A percentile compares a stretch with the other conserved stretches of the same genome.
These are phyloP conservation scores for Pythium myriotylum DNA, from an alignment of 352 stramenopile species.

Conservation along the genomic window DNA sequence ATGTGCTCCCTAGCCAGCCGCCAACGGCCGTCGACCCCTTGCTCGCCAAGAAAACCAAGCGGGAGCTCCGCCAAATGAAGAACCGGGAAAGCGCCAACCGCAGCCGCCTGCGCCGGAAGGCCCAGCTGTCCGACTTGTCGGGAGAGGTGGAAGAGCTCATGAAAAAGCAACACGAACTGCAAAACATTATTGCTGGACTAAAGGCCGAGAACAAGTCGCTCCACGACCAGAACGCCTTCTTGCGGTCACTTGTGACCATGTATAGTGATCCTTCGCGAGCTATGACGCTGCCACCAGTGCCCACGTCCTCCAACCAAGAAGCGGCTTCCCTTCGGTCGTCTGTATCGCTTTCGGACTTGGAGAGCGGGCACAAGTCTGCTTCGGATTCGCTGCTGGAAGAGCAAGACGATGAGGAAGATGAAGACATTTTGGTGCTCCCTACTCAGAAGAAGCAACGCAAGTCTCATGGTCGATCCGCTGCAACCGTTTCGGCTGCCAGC, in stretches of 20 bases:
- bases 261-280: slow-evolving; percentile 33
- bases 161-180: slow-evolving; percentile 68
- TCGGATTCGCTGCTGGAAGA: slow-evolving; percentile 25
- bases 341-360: slow-evolving; percentile 33
- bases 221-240: slow-evolving; percentile 74
- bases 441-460: slow-evolving; percentile 37
- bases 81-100: slow-evolving; percentile 88
- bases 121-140: slow-evolving; percentile 61
- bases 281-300: slow-evolving; percentile 33
- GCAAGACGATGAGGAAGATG: slow-evolving; percentile 41
- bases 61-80: slow-evolving; percentile 86
- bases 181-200: slow-evolving; percentile 68
- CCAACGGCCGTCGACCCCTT: slow-evolving; percentile 18
- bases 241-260: slow-evolving; percentile 72
- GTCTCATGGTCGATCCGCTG: slow-evolving; percentile 19
- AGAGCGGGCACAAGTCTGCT: slow-evolving; percentile 24
- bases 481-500: slow-evolving; percentile 54
- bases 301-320: slow-evolving; percentile 22
- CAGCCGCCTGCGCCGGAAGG: slow-evolving; percentile 72
- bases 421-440: slow-evolving; percentile 12
- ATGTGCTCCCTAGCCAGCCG: slow-evolving; percentile 38
- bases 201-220: slow-evolving; percentile 82
- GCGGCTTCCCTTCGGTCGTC: slow-evolving; percentile 16
- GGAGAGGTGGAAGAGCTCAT: slow-evolving; percentile 64
- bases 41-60: slow-evolving; percentile 71